Percentiles rank a stretch among this genome's conserved stretches.
These are phyloP conservation scores for Mycena rosella DNA, from an alignment of 768 basidiomycete genomes.

Conservation along the genomic window DNA sequence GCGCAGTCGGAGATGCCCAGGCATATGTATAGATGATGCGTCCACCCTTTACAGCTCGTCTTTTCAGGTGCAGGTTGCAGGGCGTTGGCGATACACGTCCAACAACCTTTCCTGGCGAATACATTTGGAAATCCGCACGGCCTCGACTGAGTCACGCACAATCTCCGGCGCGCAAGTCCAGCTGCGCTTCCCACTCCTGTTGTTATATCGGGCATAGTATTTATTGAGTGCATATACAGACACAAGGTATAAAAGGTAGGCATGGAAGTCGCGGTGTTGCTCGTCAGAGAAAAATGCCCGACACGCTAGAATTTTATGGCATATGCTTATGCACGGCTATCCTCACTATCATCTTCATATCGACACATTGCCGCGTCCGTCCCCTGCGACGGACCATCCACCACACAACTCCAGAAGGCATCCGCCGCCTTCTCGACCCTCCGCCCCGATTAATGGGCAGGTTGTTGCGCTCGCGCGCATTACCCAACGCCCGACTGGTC, in stretches of 20 bases:
- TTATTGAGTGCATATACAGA: conserved; percentile 21
- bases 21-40: neutral
- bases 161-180: conserved; percentile 1
- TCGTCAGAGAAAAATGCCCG: conserved; percentile 31
- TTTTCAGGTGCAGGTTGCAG: conserved; percentile 12
- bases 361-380: neutral
- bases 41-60: conserved; percentile 14
- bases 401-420: conserved; percentile 9
- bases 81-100: neutral
- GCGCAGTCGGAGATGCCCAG: neutral
- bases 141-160: conserved; percentile 13
- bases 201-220: conserved; percentile 1
- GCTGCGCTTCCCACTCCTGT: conserved; percentile 15
- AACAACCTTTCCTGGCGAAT: conserved; percentile 13
- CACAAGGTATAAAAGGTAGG: conserved; percentile 27
- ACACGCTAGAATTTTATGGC: conserved; percentile 29
- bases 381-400: neutral
- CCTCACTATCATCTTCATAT: conserved; percentile 22
- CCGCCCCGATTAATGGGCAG: conserved; percentile 18
- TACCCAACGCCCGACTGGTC: conserved; percentile 51
- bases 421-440: conserved; percentile 23
- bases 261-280: conserved; percentile 18
- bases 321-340: conserved; percentile 28
- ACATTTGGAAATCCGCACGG: conserved; percentile 6
- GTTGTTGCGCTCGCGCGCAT: conserved; percentile 44